Conservation (phyloP, 1,139 yeast species). For the Candida anutae region DNA sequence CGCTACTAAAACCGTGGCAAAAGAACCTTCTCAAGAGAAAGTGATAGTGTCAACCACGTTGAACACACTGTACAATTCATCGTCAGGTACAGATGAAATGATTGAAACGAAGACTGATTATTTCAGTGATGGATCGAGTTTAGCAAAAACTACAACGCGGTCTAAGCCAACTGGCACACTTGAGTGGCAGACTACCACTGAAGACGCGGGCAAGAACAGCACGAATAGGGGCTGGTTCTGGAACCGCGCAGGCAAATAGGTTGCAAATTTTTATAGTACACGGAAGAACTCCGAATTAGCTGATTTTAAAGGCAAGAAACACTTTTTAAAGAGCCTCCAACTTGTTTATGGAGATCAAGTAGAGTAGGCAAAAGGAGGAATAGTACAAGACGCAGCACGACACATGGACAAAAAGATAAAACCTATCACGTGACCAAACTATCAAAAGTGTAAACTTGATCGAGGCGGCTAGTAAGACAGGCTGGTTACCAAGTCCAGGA, state of each 20-base stretch:
- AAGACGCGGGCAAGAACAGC: conserved; percentile 8
- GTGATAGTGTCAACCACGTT: conserved; percentile 48
- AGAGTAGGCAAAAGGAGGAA: too few relatives aligned
- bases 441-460: background rate
- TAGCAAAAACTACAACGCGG: conserved; percentile 29
- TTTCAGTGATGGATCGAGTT: conserved; percentile 61
- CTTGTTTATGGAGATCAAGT: too few relatives aligned
- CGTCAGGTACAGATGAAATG: conserved; percentile 48
- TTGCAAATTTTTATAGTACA: too few relatives aligned
- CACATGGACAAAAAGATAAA: too few relatives aligned
- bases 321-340: too few relatives aligned
- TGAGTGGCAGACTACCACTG: conserved; percentile 24
- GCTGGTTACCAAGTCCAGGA: too few relatives aligned
- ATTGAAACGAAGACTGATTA: conserved; percentile 45
- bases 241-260: conserved; percentile 5
- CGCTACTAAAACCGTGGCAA: background rate
- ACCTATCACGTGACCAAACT: background rate
- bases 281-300: too few relatives aligned
- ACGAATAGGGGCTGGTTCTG: conserved; percentile 9
- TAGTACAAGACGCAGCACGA: background rate
- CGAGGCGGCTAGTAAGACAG: too few relatives aligned
- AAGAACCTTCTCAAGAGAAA: conserved; percentile 1
- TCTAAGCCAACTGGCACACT: conserved; percentile 26
- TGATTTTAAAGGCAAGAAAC: too few relatives aligned
- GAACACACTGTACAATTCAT: conserved; percentile 35